Evolutionary conservation across 1,284 basidiomycete genomes (phyloP).

Genomic region (Anthracocystis walkeri): DNA sequence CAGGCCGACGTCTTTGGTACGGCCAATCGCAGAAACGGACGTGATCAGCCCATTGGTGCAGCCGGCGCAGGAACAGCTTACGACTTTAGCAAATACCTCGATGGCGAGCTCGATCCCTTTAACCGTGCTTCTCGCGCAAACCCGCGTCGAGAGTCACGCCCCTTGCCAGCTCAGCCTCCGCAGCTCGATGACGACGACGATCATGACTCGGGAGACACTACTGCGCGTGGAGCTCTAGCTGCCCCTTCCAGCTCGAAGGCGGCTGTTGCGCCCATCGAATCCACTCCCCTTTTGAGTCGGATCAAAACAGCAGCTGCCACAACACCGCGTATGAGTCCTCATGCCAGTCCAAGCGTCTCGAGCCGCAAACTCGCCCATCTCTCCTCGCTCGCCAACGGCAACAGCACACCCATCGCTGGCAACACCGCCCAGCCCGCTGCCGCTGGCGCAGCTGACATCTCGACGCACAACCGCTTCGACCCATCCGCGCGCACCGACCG

Average conservation of each 20-base stretch:
- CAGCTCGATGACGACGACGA: conserved; percentile 11
- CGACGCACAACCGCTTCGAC: conserved; percentile 36
- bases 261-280: conserved; percentile 26
- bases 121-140: conserved; percentile 45
- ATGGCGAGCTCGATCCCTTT: conserved; percentile 50
- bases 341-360: conserved; percentile 41
- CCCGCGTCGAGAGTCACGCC: conserved; percentile 38
- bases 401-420: conserved; percentile 4
- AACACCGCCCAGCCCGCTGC: conserved; percentile 2
- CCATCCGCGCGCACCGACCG: conserved; percentile 41
- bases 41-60: conserved; percentile 28
- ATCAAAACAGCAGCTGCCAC: conserved; percentile 25
- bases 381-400: conserved; percentile 32
- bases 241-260: neutral
- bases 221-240: conserved; percentile 28
- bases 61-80: conserved; percentile 29
- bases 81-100: conserved; percentile 50
- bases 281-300: conserved; percentile 36
- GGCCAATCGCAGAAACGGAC: conserved; percentile 28
- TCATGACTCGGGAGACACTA: conserved; percentile 39
- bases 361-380: conserved; percentile 49
- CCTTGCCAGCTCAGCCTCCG: conserved; percentile 27
- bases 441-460: conserved; percentile 12
- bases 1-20: conserved; percentile 43
- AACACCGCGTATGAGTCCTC: conserved; percentile 42